A percentile compares a stretch with the other conserved stretches of the same genome.
These are phyloP conservation scores for Pholiota conissans DNA, from an alignment of 768 basidiomycete species.

Conservation along the genomic window DNA sequence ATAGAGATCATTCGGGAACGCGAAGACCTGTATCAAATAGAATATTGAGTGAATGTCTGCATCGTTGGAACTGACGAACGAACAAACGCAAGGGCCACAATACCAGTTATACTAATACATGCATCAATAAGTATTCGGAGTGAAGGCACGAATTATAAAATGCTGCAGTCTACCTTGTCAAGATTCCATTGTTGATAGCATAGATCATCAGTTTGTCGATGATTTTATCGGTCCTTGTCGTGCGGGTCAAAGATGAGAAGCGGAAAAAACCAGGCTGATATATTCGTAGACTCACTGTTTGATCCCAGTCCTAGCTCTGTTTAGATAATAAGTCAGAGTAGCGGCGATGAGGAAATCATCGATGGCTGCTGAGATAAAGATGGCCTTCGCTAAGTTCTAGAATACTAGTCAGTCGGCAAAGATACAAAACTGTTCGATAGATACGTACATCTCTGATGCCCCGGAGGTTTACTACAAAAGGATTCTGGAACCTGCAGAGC, in stretches of 20 bases:
- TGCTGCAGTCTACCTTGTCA: constrained; percentile 3
- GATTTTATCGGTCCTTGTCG: constrained; percentile 8
- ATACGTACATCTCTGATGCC: background rate
- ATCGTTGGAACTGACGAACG: background rate
- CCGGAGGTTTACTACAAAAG: background rate
- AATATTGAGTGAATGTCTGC: background rate
- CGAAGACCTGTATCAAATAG: background rate
- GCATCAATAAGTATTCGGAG: background rate
- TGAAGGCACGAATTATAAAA: background rate
- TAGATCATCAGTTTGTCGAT: constrained; percentile 11
- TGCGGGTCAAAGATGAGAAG: background rate
- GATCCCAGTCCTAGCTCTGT: constrained; percentile 6
- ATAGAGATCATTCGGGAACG: background rate
- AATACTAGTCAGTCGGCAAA: background rate
- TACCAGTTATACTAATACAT: constrained; percentile 5
- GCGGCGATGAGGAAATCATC: constrained; percentile 6
- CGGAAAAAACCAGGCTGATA: too few species aligned
- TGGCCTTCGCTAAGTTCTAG: constrained; percentile 5
- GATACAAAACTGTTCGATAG: background rate
- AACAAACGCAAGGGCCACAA: constrained; percentile 5
- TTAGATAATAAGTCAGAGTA: constrained; percentile 4
- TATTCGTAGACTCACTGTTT: constrained; percentile 11
- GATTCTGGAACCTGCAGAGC: background rate
- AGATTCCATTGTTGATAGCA: constrained; percentile 11
- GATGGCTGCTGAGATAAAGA: background rate